These are phyloP conservation scores for Xeromyces bisporus DNA, from an alignment of 495 filamentous ascomycete genomes.

Conservation along the genomic window DNA sequence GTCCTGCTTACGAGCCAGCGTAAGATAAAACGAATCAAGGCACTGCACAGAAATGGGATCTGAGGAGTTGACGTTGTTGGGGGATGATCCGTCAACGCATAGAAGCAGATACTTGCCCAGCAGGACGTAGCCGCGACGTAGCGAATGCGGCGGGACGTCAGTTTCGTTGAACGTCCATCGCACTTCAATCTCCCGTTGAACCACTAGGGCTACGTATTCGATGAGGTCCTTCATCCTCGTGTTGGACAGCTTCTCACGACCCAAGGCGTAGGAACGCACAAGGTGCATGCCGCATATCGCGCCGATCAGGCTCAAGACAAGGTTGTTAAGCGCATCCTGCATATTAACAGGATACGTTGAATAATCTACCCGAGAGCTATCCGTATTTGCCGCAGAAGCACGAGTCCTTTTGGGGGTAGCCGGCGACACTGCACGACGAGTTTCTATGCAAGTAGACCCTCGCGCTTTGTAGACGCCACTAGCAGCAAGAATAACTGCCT, in stretches of 20 bases:
- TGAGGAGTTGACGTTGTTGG: constrained; percentile 1
- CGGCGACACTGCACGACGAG: neutral
- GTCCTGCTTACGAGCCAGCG: constrained; percentile 15
- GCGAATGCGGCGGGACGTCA: constrained; percentile 7
- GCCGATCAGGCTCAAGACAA: constrained; percentile 23
- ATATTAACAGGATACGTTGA: constrained; percentile 23
- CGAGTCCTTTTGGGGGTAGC: constrained; percentile 6
- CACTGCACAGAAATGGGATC: constrained; percentile 6
- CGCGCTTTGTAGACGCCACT: constrained; percentile 7
- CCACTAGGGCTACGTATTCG: constrained; percentile 9
- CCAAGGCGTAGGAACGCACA: constrained; percentile 14
- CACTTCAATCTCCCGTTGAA: constrained; percentile 14
- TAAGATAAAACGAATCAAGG: constrained; percentile 10
- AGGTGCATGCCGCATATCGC: constrained; percentile 29
- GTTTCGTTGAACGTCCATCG: constrained; percentile 1
- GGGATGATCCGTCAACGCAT: constrained; percentile 11
- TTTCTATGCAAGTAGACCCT: neutral
- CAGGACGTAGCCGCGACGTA: constrained; percentile 23
- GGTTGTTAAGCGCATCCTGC: constrained; percentile 27
- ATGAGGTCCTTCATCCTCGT: constrained; percentile 16
- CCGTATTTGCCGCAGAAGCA: constrained; percentile 4
- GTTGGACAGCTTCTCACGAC: constrained; percentile 4
- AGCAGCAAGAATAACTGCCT: constrained; percentile 21
- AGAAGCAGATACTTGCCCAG: constrained; percentile 19
- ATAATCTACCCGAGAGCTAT: constrained; percentile 1